Conservation (phyloP, 2,329 filamentous ascomycete species). For the Epichloe typhina region DNA sequence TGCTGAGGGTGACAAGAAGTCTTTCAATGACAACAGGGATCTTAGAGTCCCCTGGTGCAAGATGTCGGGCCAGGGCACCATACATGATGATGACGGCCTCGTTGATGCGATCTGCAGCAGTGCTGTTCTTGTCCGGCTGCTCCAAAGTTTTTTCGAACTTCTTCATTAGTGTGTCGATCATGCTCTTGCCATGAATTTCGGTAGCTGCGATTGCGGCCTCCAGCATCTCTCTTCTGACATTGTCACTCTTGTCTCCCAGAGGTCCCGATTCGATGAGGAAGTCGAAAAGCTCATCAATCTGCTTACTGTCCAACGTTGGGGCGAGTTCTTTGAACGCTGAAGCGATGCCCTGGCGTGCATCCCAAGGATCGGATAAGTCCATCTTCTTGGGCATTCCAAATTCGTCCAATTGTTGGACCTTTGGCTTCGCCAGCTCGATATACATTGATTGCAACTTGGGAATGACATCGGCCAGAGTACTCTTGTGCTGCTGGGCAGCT, state of each 20-base stretch:
- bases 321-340: conserved; percentile 76
- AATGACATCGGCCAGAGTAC: conserved; percentile 49
- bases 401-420: conserved; percentile 72
- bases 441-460: conserved; percentile 58
- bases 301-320: conserved; percentile 49
- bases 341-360: conserved; percentile 78
- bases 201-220: conserved; percentile 77
- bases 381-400: conserved; percentile 91
- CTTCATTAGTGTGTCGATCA: conserved; percentile 83
- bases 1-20: conserved; percentile 75
- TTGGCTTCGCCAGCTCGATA: conserved; percentile 65
- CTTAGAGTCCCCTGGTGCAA: conserved; percentile 73
- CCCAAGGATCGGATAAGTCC: conserved; percentile 82
- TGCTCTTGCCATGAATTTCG: conserved; percentile 62
- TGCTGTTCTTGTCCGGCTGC: conserved; percentile 66
- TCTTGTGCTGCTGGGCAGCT: conserved; percentile 47
- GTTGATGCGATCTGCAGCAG: conserved; percentile 78
- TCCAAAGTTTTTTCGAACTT: conserved; percentile 84
- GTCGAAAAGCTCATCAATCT: conserved; percentile 65
- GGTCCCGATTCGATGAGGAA: conserved; percentile 81
- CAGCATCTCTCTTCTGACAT: conserved; percentile 80
- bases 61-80: conserved; percentile 78
- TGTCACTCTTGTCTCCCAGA: conserved; percentile 65
- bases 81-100: conserved; percentile 98
- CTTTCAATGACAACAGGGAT: conserved; percentile 80